Evolutionary conservation across 2,329 filamentous ascomycete species (phyloP).

Genomic region (Alternaria brassicae): DNA sequence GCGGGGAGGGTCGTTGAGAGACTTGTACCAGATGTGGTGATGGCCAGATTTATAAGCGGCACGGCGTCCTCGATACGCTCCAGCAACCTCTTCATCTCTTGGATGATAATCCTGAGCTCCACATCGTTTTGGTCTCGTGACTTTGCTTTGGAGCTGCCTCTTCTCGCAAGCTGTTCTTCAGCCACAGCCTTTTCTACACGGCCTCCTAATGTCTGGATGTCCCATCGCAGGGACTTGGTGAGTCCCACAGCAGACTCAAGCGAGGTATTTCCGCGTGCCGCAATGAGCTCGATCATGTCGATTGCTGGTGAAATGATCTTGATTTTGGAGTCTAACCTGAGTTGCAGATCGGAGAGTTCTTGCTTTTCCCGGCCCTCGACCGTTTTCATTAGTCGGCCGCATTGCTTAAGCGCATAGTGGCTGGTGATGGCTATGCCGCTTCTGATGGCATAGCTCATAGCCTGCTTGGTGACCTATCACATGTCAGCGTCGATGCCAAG

Average conservation of each 20-base stretch:
- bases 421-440: slow-evolving; percentile 85
- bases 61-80: slow-evolving; percentile 87
- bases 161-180: slow-evolving; percentile 63
- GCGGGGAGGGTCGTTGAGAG: slow-evolving; percentile 80
- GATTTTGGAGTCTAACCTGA: slow-evolving; percentile 83
- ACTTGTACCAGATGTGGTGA: slow-evolving; percentile 90
- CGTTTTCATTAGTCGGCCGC: slow-evolving; percentile 73
- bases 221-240: slow-evolving; percentile 81
- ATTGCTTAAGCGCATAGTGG: slow-evolving; percentile 83
- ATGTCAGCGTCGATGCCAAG: slow-evolving; percentile 10
- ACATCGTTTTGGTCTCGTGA: slow-evolving; percentile 64
- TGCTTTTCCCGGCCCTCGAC: slow-evolving; percentile 75
- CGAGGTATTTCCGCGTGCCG: slow-evolving; percentile 76
- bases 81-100: slow-evolving; percentile 77
- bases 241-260: slow-evolving; percentile 85
- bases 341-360: slow-evolving; percentile 75
- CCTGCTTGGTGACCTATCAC: slow-evolving; percentile 72
- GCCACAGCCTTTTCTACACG: slow-evolving; percentile 74
- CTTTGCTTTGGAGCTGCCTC: slow-evolving; percentile 55
- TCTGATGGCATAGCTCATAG: slow-evolving; percentile 90
- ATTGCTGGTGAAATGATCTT: slow-evolving; percentile 90
- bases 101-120: slow-evolving; percentile 73
- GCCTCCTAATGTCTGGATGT: slow-evolving; percentile 80
- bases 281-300: slow-evolving; percentile 89
- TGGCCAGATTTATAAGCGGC: slow-evolving; percentile 89